These are phyloP conservation scores for Sphagnurus paluster DNA, from an alignment of 1,284 basidiomycete genomes.

Conservation along the genomic window DNA sequence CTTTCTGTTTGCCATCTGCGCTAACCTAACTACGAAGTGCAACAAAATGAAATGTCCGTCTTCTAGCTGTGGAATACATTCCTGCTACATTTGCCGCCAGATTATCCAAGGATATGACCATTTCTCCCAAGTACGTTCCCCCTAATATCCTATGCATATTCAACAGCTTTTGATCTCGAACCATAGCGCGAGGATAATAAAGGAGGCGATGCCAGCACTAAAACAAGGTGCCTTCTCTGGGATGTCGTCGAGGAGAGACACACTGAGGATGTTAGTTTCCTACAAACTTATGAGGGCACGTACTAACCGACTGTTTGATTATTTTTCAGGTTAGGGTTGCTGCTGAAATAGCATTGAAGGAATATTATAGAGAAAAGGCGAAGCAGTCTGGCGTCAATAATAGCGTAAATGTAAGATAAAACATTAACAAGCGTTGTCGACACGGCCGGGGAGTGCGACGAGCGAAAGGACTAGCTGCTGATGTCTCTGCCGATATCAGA, in stretches of 20 bases:
- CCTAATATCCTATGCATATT: background rate
- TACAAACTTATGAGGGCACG: background rate
- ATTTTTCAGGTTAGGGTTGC: conserved; percentile 61
- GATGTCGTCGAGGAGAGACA: conserved; percentile 67
- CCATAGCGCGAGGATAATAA: background rate
- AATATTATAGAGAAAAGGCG: conserved; percentile 36
- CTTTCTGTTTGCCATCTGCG: background rate
- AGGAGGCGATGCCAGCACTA: background rate
- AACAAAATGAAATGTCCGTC: conserved; percentile 38
- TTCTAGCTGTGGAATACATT: conserved; percentile 13
- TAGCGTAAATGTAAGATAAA: conserved; percentile 3
- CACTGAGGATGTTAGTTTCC: conserved; percentile 53
- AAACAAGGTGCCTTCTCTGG: conserved; percentile 64
- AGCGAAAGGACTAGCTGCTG: no score
- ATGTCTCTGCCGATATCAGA: no score
- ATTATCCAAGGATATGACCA: conserved; percentile 67
- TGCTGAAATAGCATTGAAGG: conserved; percentile 59
- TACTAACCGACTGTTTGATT: background rate
- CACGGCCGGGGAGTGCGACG: no score
- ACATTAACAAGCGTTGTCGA: no score
- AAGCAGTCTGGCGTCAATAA: no score
- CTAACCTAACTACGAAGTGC: conserved; percentile 46
- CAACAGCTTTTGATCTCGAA: background rate
- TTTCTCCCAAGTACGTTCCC: conserved; percentile 56
- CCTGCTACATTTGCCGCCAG: conserved; percentile 19